A percentile compares a stretch with the other conserved stretches of the same genome.
These are phyloP conservation scores for Metschnikowia picachoensis DNA, from an alignment of 805 yeast species.

Conservation along the genomic window DNA sequence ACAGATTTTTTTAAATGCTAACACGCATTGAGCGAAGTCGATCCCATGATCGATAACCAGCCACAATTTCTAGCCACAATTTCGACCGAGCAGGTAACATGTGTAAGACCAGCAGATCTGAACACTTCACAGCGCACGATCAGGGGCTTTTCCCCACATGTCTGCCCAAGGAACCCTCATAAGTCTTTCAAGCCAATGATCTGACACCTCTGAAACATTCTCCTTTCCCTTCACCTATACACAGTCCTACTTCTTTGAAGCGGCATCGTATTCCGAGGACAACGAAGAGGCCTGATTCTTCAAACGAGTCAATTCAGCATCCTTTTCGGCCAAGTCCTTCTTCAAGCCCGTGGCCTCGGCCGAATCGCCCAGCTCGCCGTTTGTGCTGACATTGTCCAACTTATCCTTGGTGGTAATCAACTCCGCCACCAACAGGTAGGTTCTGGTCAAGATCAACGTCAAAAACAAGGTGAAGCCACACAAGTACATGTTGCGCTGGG, in stretches of 20 bases:
- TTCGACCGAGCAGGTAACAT: too few relatives aligned
- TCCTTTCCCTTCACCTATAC: not conserved
- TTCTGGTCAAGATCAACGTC: conserved; percentile 79
- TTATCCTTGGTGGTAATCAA: conserved; percentile 62
- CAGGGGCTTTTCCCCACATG: too few relatives aligned
- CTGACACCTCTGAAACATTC: too few relatives aligned
- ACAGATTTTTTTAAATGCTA: too few relatives aligned
- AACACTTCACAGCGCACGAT: too few relatives aligned
- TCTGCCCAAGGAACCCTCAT: too few relatives aligned
- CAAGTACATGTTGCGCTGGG: conserved; percentile 93
- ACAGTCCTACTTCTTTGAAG: conserved; percentile 14
- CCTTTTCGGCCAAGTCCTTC: conserved; percentile 47
- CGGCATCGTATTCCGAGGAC: conserved; percentile 56
- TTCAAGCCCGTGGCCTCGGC: conserved; percentile 46
- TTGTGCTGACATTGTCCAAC: conserved; percentile 37
- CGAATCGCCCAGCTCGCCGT: conserved; percentile 19
- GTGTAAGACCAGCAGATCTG: too few relatives aligned
- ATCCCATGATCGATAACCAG: too few relatives aligned
- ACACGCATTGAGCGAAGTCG: too few relatives aligned
- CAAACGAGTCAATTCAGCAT: conserved; percentile 60
- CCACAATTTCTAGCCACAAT: too few relatives aligned
- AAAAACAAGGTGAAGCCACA: conserved; percentile 94
- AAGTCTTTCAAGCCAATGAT: too few relatives aligned
- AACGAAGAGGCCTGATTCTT: conserved; percentile 71
- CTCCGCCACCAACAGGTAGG: conserved; percentile 76